phyloP scores from a whole-genome alignment of 371 early-diverging fungal genomes.

The Smittium mucronatum region DNA sequence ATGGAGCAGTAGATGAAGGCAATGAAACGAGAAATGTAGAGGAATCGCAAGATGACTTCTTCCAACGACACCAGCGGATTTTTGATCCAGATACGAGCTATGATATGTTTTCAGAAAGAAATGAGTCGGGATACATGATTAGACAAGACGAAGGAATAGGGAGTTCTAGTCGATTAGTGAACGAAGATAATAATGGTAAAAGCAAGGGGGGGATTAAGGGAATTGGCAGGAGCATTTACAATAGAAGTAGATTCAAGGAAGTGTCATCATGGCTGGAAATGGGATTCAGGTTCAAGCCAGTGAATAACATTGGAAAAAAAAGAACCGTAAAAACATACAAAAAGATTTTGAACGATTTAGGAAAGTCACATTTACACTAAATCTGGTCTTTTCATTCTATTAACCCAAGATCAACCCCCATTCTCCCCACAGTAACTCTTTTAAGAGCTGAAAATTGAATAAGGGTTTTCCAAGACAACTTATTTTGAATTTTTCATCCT shows the following conservation, averaged over 20 bases:
- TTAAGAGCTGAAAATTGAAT: too few relatives aligned
- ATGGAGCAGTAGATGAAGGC: not conserved
- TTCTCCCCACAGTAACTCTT: too few relatives aligned
- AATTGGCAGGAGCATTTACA: too few relatives aligned
- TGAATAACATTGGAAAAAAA: not conserved
- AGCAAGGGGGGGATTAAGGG: not conserved
- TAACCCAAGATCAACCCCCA: too few relatives aligned
- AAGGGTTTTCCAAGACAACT: too few relatives aligned
- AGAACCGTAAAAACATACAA: not conserved
- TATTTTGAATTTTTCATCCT: too few relatives aligned
- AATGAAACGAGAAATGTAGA: not conserved
- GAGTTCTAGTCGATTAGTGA: not conserved
- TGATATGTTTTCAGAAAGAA: too few relatives aligned
- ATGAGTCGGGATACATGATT: too few relatives aligned
- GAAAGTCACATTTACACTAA: not conserved
- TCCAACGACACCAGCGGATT: not conserved
- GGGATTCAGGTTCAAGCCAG: not conserved
- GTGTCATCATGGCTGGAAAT: conserved; percentile 8
- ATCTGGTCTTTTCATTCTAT: not conserved
- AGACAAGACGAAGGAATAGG: not conserved
- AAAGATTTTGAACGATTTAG: conserved; percentile 6
- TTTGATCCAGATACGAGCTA: conserved; percentile 4
- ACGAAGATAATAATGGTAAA: not conserved
- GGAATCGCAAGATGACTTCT: not conserved
- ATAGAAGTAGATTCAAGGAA: not conserved